Conservation (phyloP, 257 asterid species). For the Petunia axillaris region DNA sequence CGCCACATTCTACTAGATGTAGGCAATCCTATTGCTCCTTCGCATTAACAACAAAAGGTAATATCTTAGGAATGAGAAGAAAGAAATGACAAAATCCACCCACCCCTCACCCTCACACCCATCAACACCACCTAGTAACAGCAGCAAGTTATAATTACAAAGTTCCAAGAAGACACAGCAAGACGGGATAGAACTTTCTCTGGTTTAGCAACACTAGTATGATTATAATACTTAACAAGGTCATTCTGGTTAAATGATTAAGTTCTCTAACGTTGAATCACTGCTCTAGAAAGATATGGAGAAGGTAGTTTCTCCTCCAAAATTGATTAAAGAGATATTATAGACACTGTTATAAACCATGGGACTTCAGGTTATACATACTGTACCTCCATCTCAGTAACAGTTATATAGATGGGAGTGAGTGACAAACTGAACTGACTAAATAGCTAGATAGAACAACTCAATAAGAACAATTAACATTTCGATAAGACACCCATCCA, state of each 20-base stretch:
- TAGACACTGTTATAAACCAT: not conserved
- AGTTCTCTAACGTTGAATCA: not conserved
- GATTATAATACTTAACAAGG: not conserved
- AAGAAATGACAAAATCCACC: constrained; percentile 3
- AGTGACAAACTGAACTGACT: not conserved
- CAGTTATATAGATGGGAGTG: not conserved
- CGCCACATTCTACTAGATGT: constrained; percentile 11
- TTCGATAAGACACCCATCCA: not conserved
- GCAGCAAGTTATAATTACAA: not conserved
- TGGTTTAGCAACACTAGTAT: constrained; percentile 1
- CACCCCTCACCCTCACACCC: not conserved
- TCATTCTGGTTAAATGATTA: not conserved
- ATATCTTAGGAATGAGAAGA: not conserved
- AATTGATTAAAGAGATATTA: not conserved
- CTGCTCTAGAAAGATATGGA: not conserved
- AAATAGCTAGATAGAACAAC: constrained; percentile 1
- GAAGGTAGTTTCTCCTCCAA: not conserved
- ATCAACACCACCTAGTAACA: not conserved
- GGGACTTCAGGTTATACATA: not conserved
- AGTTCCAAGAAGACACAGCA: not conserved
- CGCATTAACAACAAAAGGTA: not conserved
- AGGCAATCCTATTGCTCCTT: not conserved
- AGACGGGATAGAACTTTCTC: not conserved
- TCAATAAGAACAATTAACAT: constrained; percentile 9
- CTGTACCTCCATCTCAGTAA: not conserved